phyloP scores from a whole-genome alignment of 2,329 filamentous ascomycete genomes.

The Sarocladiaceae sp. region DNA sequence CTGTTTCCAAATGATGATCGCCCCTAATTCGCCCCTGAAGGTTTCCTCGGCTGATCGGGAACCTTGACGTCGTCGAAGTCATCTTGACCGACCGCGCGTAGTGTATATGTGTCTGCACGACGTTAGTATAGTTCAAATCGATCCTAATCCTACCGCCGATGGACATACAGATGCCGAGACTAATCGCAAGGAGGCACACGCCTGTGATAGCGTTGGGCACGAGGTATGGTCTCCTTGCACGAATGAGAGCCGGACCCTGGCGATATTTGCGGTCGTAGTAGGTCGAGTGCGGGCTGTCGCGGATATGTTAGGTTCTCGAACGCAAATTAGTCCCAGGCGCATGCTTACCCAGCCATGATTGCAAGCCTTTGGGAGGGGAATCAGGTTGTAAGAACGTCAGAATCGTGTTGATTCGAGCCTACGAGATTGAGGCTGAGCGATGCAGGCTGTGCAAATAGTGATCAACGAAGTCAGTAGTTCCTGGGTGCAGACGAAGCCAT shows the following conservation, averaged over 20 bases:
- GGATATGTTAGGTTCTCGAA: not conserved
- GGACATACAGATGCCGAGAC: slow-evolving; percentile 86
- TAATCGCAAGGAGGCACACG: slow-evolving; percentile 66
- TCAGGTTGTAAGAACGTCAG: too few relatives aligned
- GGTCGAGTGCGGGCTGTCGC: slow-evolving; percentile 49
- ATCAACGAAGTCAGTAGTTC: not conserved
- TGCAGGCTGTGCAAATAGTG: too few relatives aligned
- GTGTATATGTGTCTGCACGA: slow-evolving; percentile 53
- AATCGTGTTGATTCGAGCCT: too few relatives aligned
- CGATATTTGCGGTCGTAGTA: slow-evolving; percentile 91
- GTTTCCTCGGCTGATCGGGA: slow-evolving; percentile 63
- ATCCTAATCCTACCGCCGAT: not conserved
- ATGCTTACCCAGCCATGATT: not conserved
- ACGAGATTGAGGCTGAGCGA: too few relatives aligned
- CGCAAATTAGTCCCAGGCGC: not conserved
- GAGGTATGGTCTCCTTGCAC: slow-evolving; percentile 87
- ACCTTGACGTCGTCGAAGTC: slow-evolving; percentile 95
- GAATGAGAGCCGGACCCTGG: slow-evolving; percentile 83
- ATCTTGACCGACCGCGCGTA: slow-evolving; percentile 88
- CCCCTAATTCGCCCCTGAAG: slow-evolving; percentile 34
- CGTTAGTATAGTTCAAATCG: slow-evolving; percentile 15
- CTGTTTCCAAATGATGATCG: too few relatives aligned
- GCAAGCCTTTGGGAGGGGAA: not conserved
- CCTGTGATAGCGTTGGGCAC: slow-evolving; percentile 86
- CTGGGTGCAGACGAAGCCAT: not conserved